phyloP scores from a whole-genome alignment of 2,329 filamentous ascomycete genomes.

The Fulvia fulva region DNA sequence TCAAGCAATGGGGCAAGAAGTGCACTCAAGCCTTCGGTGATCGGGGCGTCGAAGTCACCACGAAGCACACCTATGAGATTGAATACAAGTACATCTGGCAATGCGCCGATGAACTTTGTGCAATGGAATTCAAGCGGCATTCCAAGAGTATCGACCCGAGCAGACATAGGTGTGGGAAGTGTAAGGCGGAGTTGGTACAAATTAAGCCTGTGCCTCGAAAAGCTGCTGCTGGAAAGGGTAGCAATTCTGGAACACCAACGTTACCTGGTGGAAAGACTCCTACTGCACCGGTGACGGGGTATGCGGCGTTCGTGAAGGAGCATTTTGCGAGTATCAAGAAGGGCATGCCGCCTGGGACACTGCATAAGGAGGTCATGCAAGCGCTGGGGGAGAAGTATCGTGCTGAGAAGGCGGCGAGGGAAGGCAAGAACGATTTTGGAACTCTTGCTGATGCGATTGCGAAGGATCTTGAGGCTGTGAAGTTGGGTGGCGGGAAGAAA shows the following conservation, averaged over 20 bases:
- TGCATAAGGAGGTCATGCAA: slow-evolving; percentile 67
- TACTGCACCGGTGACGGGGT: slow-evolving; percentile 41
- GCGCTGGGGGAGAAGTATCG: slow-evolving; percentile 61
- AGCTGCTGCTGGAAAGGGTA: slow-evolving; percentile 20
- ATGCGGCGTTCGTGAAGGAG: slow-evolving; percentile 61
- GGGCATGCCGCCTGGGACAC: slow-evolving; percentile 52
- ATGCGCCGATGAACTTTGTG: slow-evolving; percentile 59
- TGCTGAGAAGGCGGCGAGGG: slow-evolving; percentile 40
- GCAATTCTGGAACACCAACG: neutral
- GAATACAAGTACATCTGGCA: slow-evolving; percentile 90
- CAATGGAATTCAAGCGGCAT: slow-evolving; percentile 73
- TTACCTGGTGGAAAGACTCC: neutral
- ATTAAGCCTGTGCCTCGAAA: slow-evolving; percentile 69
- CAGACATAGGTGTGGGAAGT: slow-evolving; percentile 72
- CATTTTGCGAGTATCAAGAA: slow-evolving; percentile 61
- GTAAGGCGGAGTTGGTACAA: slow-evolving; percentile 66
- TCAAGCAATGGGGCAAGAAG: slow-evolving; percentile 69
- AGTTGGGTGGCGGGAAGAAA: slow-evolving; percentile 6
- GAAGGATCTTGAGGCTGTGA: slow-evolving; percentile 15
- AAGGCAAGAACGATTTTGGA: neutral
- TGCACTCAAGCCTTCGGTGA: slow-evolving; percentile 56
- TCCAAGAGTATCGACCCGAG: slow-evolving; percentile 75
- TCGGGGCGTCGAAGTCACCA: slow-evolving; percentile 72
- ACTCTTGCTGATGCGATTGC: slow-evolving; percentile 7
- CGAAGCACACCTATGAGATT: slow-evolving; percentile 84